Base-by-base conservation (phyloP, 306 rosid genomes). In the Corylus avellana region DNA sequence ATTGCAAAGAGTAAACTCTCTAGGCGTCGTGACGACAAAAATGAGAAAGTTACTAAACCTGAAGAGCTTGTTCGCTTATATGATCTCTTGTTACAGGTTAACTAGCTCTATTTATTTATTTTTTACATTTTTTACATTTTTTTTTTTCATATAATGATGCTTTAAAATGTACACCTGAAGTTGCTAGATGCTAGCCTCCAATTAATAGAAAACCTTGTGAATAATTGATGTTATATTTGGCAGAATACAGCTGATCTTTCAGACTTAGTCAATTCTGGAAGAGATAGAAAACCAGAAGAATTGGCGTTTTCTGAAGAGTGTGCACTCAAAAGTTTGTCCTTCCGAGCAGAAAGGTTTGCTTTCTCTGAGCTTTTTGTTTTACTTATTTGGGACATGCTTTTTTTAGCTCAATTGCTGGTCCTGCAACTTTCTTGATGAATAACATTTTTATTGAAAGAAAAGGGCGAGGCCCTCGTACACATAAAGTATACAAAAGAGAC, bases 21-120 rank as follows among this genome's bases (percentile, higher is more conserved):
- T 47, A 90, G 81, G 85, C 97, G 86, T n/a, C 90, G 85, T 39
- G 93, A 88, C 68, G 98, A 91, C 67, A 95, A 93, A 89, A 93
- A 89, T 53, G 99, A 95, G 84, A 95, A 90, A 93, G 91, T 86
- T 76, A 95, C 98, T 49, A 95, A 90, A 84, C 99, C 99, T n/a
- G 99, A 95, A 89, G 99, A 95, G 85, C 99, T 95, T 72, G 99
- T 95, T 81, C 97, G 98, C 78, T 80, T 95, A 18, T 93, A 86
- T 75, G 99, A 95, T 89, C 98, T 93, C 76, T 77, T 95, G 74
- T 76, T 93, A 75, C 99, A 95, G 92, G 99, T 93, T 73, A 83
- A 56, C 48, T 57, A 20, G 61, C 78, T 78, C 54, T 79, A n/a
- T 73, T 75, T 37, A 57, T 80, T 70, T 61, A 27, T 14, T 56